Base-by-base conservation (phyloP, 495 filamentous ascomycete genomes). In the Aspergillus incahuasiensis region DNA sequence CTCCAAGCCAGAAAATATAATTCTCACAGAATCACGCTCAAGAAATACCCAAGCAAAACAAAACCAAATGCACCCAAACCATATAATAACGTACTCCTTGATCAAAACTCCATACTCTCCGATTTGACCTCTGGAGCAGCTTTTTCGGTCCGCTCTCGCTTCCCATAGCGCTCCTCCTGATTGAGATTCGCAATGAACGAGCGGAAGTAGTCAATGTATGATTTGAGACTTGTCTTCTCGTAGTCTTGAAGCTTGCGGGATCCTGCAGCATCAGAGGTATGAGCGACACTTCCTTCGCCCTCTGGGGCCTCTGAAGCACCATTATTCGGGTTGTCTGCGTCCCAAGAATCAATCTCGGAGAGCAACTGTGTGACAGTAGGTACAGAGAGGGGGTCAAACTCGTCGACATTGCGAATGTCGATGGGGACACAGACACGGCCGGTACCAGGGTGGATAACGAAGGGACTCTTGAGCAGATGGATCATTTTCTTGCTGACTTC, bases 401-500 rank as follows among this genome's bases (percentile, higher is more conserved):
- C 77, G 38, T 94, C 89, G 54, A 85, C 69, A 19, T 77, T 66
- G 20, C 74, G 69, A 13, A 80, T 76, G 65, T 96, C 88, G 63
- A 98, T 97, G 11, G 94, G 94, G 45, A 98, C 95, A 73, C 94
- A 98, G 19, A 98, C 86, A 49, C 91, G 75, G 0, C 92, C 95
- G 0, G 95, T 98, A 6, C 89, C 90, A 0, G 94, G 94, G 74
- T 98, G 94, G 28, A 98, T 85, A 53, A 96, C 92, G 61, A 98
- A 98, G 3, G 94, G 94, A 57, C 84, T 89, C 66, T 98, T 98
- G 43, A 98, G 82, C 76, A 98, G 81, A 80, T 98, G 94, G 74
- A 95, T 97, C 68, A 95, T 83, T 65, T 96, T 95, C 74, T 97
- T 97, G 63, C 87, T 90, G 62, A 98, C 94, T 61, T 96, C 91